Percentiles rank a stretch among this genome's conserved stretches.
Evolutionary conservation across 345 rosid species (phyloP).

Genomic region (Bruguiera gymnorhiza): DNA sequence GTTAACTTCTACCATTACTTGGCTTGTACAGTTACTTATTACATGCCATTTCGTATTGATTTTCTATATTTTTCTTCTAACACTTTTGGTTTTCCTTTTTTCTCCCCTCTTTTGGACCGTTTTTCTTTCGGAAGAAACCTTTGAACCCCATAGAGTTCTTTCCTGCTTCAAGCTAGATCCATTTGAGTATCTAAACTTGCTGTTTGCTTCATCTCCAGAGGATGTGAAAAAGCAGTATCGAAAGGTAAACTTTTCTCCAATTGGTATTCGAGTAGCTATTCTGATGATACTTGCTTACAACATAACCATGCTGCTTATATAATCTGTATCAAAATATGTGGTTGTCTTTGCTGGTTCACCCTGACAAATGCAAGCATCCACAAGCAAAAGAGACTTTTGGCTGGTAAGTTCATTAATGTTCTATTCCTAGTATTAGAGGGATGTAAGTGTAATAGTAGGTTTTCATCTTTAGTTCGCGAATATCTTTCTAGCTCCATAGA

Average conservation of each 20-base stretch:
- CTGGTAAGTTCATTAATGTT: constrained; percentile 40
- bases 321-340: constrained; percentile 14
- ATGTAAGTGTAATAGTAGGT: neutral
- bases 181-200: constrained; percentile 71
- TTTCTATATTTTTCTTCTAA: neutral
- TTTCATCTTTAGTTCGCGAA: neutral
- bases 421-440: neutral
- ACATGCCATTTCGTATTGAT: no score
- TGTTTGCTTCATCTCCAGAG: constrained; percentile 64
- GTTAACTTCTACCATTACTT: no score
- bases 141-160: constrained; percentile 53
- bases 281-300: neutral
- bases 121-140: neutral
- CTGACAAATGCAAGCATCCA: constrained; percentile 98
- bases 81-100: neutral
- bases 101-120: neutral
- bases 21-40: no score
- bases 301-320: neutral
- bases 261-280: neutral
- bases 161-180: constrained; percentile 97
- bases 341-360: constrained; percentile 92
- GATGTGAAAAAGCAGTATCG: constrained; percentile 83
- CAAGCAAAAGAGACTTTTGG: constrained; percentile 98
- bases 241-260: constrained; percentile 47
- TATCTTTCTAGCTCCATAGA: neutral